A percentile compares a stretch with the other conserved stretches of the same genome.
Conservation (phyloP, 2,329 filamentous ascomycete species). For the Beauveria varroae region DNA sequence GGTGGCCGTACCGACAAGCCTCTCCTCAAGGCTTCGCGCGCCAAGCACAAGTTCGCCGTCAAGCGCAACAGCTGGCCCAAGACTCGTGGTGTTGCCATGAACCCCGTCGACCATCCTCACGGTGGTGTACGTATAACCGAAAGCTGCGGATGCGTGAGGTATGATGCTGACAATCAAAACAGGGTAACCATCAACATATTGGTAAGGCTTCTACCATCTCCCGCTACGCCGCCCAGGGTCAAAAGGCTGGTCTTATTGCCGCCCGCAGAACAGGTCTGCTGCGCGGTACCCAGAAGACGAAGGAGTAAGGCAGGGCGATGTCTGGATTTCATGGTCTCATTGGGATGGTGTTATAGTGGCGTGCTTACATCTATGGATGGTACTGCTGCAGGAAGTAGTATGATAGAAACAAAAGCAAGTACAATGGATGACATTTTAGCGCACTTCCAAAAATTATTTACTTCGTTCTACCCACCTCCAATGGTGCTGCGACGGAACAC, state of each 20-base stretch:
- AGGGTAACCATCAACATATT: slow-evolving; percentile 99
- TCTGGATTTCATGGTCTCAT: slow-evolving; percentile 46
- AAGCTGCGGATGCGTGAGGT: not conserved
- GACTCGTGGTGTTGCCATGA: slow-evolving; percentile 99
- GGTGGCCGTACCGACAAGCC: slow-evolving; percentile 99
- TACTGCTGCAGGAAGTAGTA: slow-evolving; percentile 40
- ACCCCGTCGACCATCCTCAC: slow-evolving; percentile 98
- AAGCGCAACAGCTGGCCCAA: slow-evolving; percentile 99
- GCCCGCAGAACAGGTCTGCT: slow-evolving; percentile 99
- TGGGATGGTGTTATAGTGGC: slow-evolving; percentile 59
- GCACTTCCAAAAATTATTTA: slow-evolving; percentile 23
- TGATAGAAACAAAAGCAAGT: slow-evolving; percentile 42
- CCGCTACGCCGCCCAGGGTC: slow-evolving; percentile 93
- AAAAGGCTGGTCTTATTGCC: slow-evolving; percentile 99
- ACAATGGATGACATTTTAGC: slow-evolving; percentile 37
- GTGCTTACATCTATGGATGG: slow-evolving; percentile 53
- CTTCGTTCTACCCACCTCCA: slow-evolving; percentile 1
- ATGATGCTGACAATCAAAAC: slow-evolving; percentile 36
- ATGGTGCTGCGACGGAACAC: not conserved
- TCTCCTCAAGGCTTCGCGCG: slow-evolving; percentile 96
- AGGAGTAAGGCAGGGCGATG: slow-evolving; percentile 61
- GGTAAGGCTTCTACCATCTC: slow-evolving; percentile 99
- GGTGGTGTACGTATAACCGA: slow-evolving; percentile 60
- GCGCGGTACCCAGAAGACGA: slow-evolving; percentile 99
- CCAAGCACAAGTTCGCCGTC: slow-evolving; percentile 99